Evolutionary conservation across 371 early-diverging fungal genomes (phyloP).

Genomic region (Coemansia sp.): DNA sequence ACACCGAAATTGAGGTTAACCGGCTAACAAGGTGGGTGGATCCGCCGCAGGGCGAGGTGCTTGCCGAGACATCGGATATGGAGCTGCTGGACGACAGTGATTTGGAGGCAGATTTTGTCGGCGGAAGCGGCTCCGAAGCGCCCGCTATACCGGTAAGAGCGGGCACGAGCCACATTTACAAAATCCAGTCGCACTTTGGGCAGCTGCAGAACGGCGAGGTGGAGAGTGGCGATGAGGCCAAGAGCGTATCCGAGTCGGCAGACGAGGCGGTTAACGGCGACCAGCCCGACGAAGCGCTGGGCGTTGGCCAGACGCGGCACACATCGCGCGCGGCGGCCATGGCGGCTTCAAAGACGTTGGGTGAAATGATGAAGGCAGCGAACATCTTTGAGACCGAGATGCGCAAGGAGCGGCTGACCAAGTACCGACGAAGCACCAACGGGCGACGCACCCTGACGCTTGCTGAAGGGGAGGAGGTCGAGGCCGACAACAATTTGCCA

Average conservation of each 20-base stretch:
- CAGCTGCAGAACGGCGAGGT: conserved; percentile 7
- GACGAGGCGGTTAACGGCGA: conserved; percentile 8
- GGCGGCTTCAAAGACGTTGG: conserved; percentile 49
- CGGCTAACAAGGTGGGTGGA: conserved; percentile 40
- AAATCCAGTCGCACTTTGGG: not conserved
- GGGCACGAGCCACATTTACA: conserved; percentile 6
- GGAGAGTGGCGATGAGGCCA: conserved; percentile 21
- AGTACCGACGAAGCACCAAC: conserved; percentile 10
- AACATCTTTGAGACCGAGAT: conserved; percentile 57
- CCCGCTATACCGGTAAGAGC: not conserved
- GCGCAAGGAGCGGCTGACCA: conserved; percentile 44
- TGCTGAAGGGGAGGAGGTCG: conserved; percentile 18
- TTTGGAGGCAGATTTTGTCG: conserved; percentile 6
- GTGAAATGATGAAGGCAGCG: conserved; percentile 56
- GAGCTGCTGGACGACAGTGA: conserved; percentile 40
- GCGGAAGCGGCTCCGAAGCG: not conserved
- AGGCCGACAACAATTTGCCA: not conserved
- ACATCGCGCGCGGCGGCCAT: conserved; percentile 58
- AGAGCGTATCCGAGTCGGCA: conserved; percentile 31
- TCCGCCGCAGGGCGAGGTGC: conserved; percentile 22
- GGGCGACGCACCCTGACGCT: conserved; percentile 30
- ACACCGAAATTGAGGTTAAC: conserved; percentile 19
- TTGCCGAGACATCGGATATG: conserved; percentile 47
- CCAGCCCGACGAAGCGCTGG: not conserved
- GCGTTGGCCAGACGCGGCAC: conserved; percentile 25